Base-by-base conservation (phyloP, 805 yeast species). In the Blastobotrys robertii region DNA sequence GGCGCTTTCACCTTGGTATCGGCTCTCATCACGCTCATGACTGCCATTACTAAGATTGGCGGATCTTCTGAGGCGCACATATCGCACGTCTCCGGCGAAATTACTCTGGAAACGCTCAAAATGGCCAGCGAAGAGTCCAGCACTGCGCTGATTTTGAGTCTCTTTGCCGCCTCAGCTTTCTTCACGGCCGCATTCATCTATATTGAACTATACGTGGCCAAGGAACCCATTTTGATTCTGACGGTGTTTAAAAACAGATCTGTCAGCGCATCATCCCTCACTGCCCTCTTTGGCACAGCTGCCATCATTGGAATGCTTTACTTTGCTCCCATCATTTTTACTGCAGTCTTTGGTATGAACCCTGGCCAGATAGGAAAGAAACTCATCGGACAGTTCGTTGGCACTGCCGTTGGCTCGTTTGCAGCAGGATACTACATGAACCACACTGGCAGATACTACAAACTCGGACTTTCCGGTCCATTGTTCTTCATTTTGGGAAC, bases 241-340 rank as follows among this genome's bases (percentile, higher is more conserved):
- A 61, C 66, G n/a, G 60, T 83, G 39, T 62, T 82, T 50, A 60
- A 64, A 6, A 70, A 76, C 50, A 66, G 78, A 48, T 80, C 90
- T 0, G 72, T 84, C 13, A 58, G 79, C 30, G 70, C 80, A 8
- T 77, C 84, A 0, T 77, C 86, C 0, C 62, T 83, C 44, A 70
- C 81, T 36, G 80, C 79, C 58, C 77, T 84, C 76, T 78, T 82
- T 51, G 68, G 72, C 58, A 76, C 85, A 4, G 83, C 84, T 82
- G 70, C 77, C 1, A 71, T 73, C 12, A 82, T 73, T 57, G 65
- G 86, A 1, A 68, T 70, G 49, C 57, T 84, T 43, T 85, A 70
- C 62, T 84, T 79, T 59, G 69, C 79, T 2, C 95, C 95, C 1
- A 69, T 85, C 13, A 82, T 69, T 54, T 77, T 74, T 59, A 63